Percentiles rank a stretch among this genome's conserved stretches.
Evolutionary conservation across 192 early-diverging fungal species (phyloP).

Genomic region (Lobosporangium transversale): DNA sequence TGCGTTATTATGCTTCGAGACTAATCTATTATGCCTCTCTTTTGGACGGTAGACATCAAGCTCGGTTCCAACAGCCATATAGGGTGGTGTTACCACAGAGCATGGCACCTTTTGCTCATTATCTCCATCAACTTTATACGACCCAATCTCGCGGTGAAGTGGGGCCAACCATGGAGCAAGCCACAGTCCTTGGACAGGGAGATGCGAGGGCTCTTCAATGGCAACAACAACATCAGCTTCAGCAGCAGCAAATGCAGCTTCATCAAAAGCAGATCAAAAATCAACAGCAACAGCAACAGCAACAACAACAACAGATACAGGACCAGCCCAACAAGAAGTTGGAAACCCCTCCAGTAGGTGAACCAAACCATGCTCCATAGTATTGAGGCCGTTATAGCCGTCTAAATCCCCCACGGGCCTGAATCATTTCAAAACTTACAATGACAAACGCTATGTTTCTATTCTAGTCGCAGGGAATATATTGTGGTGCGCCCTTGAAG

Average conservation of each 20-base stretch:
- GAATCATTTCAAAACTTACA: not conserved
- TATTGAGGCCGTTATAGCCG: too few relatives aligned
- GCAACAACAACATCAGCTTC: slow-evolving; percentile 17
- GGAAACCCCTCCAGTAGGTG: slow-evolving; percentile 16
- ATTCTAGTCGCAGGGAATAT: too few relatives aligned
- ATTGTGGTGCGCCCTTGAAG: slow-evolving; percentile 34
- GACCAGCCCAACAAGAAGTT: slow-evolving; percentile 3
- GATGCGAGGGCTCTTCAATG: slow-evolving; percentile 9
- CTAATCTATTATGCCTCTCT: not conserved
- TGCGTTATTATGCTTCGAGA: too few relatives aligned
- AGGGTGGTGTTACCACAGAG: slow-evolving; percentile 30
- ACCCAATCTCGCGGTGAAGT: slow-evolving; percentile 15
- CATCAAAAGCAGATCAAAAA: slow-evolving; percentile 20
- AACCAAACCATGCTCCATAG: too few relatives aligned
- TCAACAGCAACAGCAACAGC: slow-evolving; percentile 18
- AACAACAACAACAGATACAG: slow-evolving; percentile 25
- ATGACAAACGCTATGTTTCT: too few relatives aligned
- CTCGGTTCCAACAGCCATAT: slow-evolving; percentile 33
- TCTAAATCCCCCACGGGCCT: too few relatives aligned
- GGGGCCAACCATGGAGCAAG: slow-evolving; percentile 30
- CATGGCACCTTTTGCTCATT: slow-evolving; percentile 34
- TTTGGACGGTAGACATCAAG: slow-evolving; percentile 27
- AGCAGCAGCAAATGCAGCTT: slow-evolving; percentile 13
- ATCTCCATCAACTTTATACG: slow-evolving; percentile 29
- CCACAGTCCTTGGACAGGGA: slow-evolving; percentile 14